A percentile compares a stretch with the other conserved stretches of the same genome.
Evolutionary conservation across 805 yeast genomes (phyloP).

Genomic region (Yamadazyma akitaensis): DNA sequence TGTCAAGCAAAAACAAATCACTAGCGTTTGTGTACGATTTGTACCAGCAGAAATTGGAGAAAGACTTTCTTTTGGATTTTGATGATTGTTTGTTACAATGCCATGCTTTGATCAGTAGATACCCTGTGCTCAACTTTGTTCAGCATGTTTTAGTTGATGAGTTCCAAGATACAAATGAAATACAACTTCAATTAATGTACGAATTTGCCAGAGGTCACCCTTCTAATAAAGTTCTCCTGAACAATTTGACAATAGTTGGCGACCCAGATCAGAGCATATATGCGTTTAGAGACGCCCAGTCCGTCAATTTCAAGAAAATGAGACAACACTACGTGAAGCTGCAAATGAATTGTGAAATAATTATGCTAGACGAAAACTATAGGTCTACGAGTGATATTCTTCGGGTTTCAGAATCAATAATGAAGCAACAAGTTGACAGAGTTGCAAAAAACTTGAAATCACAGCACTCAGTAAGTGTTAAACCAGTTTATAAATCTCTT

Average conservation of each 20-base stretch:
- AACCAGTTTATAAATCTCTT: slow-evolving; percentile 45
- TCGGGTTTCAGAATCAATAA: slow-evolving; percentile 58
- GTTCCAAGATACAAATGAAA: slow-evolving; percentile 84
- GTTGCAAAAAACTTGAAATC: slow-evolving; percentile 44
- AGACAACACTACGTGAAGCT: slow-evolving; percentile 29
- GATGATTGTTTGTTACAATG: slow-evolving; percentile 74
- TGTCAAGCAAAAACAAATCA: slow-evolving; percentile 12
- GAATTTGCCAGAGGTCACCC: slow-evolving; percentile 38
- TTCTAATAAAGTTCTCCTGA: slow-evolving; percentile 23
- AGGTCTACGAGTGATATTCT: slow-evolving; percentile 73
- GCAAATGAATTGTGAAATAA: slow-evolving; percentile 15
- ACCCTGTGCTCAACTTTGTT: slow-evolving; percentile 46
- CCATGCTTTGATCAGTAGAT: slow-evolving; percentile 44
- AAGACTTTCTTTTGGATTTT: slow-evolving; percentile 60
- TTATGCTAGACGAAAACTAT: slow-evolving; percentile 66
- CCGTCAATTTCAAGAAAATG: slow-evolving; percentile 63
- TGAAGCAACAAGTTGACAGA: slow-evolving; percentile 57
- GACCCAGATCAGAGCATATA: slow-evolving; percentile 97
- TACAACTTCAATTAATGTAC: slow-evolving; percentile 70
- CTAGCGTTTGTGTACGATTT: slow-evolving; percentile 39
- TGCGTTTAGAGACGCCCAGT: slow-evolving; percentile 78
- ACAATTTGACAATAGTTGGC: slow-evolving; percentile 84
- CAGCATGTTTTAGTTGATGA: slow-evolving; percentile 87
- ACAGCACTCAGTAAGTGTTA: slow-evolving; percentile 38
- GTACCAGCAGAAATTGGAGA: slow-evolving; percentile 50